These are phyloP conservation scores for Sporothrix schenckii DNA, from an alignment of 2,329 filamentous ascomycete species.

Conservation along the genomic window DNA sequence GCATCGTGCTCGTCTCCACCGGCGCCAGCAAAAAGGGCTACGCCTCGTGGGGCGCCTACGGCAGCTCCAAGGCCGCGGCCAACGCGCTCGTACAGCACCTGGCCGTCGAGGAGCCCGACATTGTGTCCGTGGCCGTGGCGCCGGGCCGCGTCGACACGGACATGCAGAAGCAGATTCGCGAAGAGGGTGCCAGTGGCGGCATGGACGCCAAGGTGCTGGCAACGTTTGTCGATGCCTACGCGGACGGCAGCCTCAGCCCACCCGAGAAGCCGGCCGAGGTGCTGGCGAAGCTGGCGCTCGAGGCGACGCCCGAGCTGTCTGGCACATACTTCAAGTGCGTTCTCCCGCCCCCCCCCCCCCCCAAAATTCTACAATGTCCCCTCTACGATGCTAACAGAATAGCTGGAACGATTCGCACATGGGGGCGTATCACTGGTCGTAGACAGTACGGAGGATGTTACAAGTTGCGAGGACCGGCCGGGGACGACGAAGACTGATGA, in stretches of 20 bases:
- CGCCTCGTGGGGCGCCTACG: conserved; percentile 77
- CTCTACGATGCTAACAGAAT: conserved; percentile 21
- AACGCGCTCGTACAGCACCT: conserved; percentile 78
- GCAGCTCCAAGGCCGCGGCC: conserved; percentile 78
- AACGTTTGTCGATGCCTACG: conserved; percentile 69
- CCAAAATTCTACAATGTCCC: not conserved
- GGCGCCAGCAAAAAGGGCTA: conserved; percentile 72
- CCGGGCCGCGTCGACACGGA: conserved; percentile 85
- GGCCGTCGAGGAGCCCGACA: conserved; percentile 72
- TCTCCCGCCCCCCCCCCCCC: not conserved
- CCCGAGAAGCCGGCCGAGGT: conserved; percentile 85
- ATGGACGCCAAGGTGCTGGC: conserved; percentile 64
- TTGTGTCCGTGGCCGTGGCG: conserved; percentile 71
- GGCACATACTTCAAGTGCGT: conserved; percentile 74
- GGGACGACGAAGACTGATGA: not conserved
- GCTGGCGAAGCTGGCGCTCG: conserved; percentile 75
- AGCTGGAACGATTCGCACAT: conserved; percentile 61
- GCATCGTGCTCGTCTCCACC: conserved; percentile 77
- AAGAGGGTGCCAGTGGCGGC: conserved; percentile 51
- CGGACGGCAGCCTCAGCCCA: conserved; percentile 70
- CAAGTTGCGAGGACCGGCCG: not conserved
- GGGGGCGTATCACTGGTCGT: conserved; percentile 46
- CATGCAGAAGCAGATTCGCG: conserved; percentile 84
- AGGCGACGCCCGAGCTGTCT: conserved; percentile 67
- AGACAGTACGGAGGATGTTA: not conserved